Base-by-base conservation (phyloP, 305 asterid species). In the Fraxinus greggii region DNA sequence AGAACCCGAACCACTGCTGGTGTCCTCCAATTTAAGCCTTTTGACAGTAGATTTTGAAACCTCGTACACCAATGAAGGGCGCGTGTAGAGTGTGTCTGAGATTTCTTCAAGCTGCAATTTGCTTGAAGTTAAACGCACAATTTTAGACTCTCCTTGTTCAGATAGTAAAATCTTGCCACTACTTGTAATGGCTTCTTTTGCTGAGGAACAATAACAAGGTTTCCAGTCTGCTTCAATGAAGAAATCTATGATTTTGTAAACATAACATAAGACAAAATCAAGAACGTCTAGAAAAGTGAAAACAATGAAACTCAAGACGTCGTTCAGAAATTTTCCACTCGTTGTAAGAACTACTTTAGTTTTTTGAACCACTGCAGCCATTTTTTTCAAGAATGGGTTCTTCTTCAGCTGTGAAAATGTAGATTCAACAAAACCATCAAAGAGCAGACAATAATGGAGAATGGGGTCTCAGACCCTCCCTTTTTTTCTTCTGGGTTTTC, bases 81-180 rank as follows among this genome's bases (percentile, higher is more conserved):
- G 94, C 29, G 90, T 85, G 89, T 90, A 94, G 81, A 96, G 93
- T 4, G 99, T 96, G 91, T 96, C 98, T 3, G 98, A 94, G 79
- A 96, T 89, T 42, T 96, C 98, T 72, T 96, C 99, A 3, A 94
- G 88, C 76, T 92, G 95, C 36, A 94, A 48, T 35, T 88, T 90
- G 54, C 86, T 90, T 51, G 92, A 84, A 17, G 90, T 90, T 0
- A 96, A 79, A 0, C 93, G 86, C 19, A 96, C 90, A 23, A 93
- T 83, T 83, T 89, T 96, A 40, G 98, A 89, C 75, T 90, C 97
- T 8, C 97, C 94, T 6, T 84, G 89, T 84, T 91, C 97, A 0
- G 98, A 89, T 3, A 96, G 91, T 19, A 94, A 23, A 89, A 94
- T 93, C 86, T 93, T 87, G 7, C 97, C 97, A 36, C 87, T 72